Base-by-base conservation (phyloP, 768 basidiomycete species). In the Kwoniella botswanensis region DNA sequence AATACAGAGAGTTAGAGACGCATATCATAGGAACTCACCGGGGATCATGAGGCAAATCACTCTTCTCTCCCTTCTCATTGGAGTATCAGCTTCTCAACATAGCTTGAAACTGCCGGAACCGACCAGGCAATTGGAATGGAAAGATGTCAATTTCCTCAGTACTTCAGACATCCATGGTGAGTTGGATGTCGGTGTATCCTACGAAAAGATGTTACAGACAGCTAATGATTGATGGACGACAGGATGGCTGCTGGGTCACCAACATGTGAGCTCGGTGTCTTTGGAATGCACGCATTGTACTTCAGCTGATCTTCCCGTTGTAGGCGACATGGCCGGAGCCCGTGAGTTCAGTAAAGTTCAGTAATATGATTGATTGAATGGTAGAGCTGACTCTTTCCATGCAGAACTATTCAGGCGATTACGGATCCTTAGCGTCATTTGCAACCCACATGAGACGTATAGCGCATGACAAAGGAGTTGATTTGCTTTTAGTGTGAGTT, bases 381-480 rank as follows among this genome's bases (percentile, higher is more conserved):
- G 15, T 26, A 26, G 18, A n/a, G 18, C 59, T 61, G 43, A 57
- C 50, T 11, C 24, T 12, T 4, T 17, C 35, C 21, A 9, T 22
- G 22, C 54, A 83, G 82, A 82, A 82, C 50, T 83, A 83, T 63
- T 81, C 79, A 68, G 89, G 88, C 15, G 88, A 90, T 76, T 86
- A 90, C 29, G 93, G 93, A n/a, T 92, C 93, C 74, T 91, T 94
- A 79, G 87, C 90, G 50, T 92, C 91, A n/a, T 97, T 95, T 74
- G 90, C 93, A 15, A 75, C 88, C 2, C 92, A 92, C 70, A 91
- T 95, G 90, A 92, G 93, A 84, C 77, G 87, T 44, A 85, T 90
- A 54, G 93, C 94, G 3, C 63, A 90, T 86, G 82, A 88, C 72
- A 89, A 89, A 66, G 89, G 91, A 50, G 92, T 93, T 26, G 94